A percentile compares a stretch with the other conserved stretches of the same genome.
phyloP scores from a whole-genome alignment of 306 rosid genomes.

The Vachellia collinsii region DNA sequence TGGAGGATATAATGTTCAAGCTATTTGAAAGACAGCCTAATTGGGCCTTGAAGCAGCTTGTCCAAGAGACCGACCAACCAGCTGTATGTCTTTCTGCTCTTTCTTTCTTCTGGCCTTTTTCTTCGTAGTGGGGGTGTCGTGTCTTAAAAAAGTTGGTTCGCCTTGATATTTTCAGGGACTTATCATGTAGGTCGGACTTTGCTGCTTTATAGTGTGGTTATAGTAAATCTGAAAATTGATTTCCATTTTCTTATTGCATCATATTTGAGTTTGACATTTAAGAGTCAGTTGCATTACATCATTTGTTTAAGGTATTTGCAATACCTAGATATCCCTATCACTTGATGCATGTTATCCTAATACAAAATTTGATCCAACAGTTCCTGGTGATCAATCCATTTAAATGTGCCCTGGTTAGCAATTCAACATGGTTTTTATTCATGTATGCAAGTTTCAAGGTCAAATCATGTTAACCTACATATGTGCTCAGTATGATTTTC shows the following conservation, averaged over 20 bases:
- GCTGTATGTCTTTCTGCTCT: slow-evolving; percentile 58
- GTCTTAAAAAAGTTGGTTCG: neutral
- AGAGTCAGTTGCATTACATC: slow-evolving; percentile 15
- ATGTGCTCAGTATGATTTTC: neutral
- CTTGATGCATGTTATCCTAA: neutral
- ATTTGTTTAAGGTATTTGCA: neutral
- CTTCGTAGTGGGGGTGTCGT: neutral
- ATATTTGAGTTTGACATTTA: neutral
- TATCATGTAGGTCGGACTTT: neutral
- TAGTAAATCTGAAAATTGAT: neutral
- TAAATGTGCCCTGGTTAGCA: neutral
- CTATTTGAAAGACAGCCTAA: slow-evolving; percentile 96
- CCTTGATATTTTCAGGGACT: neutral
- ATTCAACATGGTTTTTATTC: neutral
- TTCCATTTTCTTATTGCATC: slow-evolving; percentile 5
- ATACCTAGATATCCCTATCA: neutral
- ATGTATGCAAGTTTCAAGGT: neutral
- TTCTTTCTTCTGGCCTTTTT: neutral
- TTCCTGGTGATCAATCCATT: neutral
- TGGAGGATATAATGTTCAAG: slow-evolving; percentile 97
- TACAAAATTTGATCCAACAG: slow-evolving; percentile 1
- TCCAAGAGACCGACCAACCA: slow-evolving; percentile 98
- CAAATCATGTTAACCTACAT: neutral
- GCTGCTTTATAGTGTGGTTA: neutral
- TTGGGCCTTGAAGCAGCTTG: slow-evolving; percentile 98